These are phyloP conservation scores for Candida coquimbonensis DNA, from an alignment of 805 yeast species.

Conservation along the genomic window DNA sequence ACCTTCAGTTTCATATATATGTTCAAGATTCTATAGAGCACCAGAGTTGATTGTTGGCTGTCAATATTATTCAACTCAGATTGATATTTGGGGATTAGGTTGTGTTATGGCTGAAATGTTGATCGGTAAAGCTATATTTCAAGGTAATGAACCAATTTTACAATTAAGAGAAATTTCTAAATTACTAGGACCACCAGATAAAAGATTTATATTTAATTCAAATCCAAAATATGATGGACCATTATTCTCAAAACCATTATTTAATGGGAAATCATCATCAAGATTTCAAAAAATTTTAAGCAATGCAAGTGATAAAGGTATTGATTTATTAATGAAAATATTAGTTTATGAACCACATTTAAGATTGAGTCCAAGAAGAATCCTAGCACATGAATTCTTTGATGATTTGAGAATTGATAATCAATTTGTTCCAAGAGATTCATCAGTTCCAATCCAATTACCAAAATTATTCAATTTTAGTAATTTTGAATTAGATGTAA, in stretches of 20 bases:
- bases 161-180: conserved; percentile 90
- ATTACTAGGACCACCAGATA: conserved; percentile 81
- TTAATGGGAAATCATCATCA: conserved; percentile 46
- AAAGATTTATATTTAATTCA: conserved; percentile 61
- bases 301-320: conserved; percentile 76
- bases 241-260: conserved; percentile 58
- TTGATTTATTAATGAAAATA: conserved; percentile 74
- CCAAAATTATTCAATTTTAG: conserved; percentile 62
- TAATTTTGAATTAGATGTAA: conserved; percentile 53
- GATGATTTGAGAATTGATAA: conserved; percentile 66
- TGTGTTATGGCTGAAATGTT: conserved; percentile 94
- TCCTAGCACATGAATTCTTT: conserved; percentile 83
- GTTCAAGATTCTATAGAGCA: conserved; percentile 92
- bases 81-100: conserved; percentile 97
- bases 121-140: conserved; percentile 90
- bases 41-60: conserved; percentile 95
- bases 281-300: conserved; percentile 62
- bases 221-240: conserved; percentile 75
- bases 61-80: conserved; percentile 78
- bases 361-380: conserved; percentile 74
- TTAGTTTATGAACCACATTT: conserved; percentile 86
- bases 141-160: conserved; percentile 82
- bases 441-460: conserved; percentile 34
- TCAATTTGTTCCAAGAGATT: conserved; percentile 50
- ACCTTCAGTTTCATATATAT: conserved; percentile 91